Evolutionary conservation across 306 rosid species (phyloP), one percentile per base, ranked within the genome.

Genomic region (Prunus mira): DNA sequence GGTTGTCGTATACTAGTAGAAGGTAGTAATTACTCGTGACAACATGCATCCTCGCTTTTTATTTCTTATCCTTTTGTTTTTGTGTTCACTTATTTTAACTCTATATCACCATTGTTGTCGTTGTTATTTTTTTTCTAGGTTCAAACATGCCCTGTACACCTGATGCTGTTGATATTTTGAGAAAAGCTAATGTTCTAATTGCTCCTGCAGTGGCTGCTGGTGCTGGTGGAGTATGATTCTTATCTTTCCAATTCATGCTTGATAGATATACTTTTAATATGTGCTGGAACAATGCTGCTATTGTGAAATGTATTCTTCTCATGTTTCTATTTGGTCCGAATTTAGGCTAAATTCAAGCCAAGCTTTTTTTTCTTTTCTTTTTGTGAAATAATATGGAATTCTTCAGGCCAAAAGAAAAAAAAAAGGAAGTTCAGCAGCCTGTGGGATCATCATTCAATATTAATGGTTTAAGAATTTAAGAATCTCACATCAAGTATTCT

Each of bases 161-260:
- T 5, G 96, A 90, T 72, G 98, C 98, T 46, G 89, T 90, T 79
- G 97, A 89, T 76, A 87, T 90, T 83, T 83, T 95, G 80, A 86
- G 96, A 83, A 95, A 95, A 86, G 96, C 96, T 64, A 90, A 87
- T 85, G 88, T 95, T 76, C 86, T 92, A 51, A 80, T 92, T 80
- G 98, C 97, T 82, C 98, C 98, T 88, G 96, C 98, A 72, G 88
- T 95, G 89, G 98, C 98, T 76, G 98, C 97, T 71, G 98, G 98
- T 81, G 90, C 98, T 79, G 98, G 98, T 87, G 98, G 98, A 96
- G 98, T 95, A 83, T 41, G 93, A 78, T 76, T 34, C 78, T 76
- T 83, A 64, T 61, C 84, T 76, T 85, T 61, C 9, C 51, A 56
- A 54, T 55, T 70, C 73, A 57, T 69, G 72, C 65, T 63, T 71